Evolutionary conservation across 768 basidiomycete species (phyloP), one percentile per base, ranked within the genome.

Genomic region (Agrocybe pediades): DNA sequence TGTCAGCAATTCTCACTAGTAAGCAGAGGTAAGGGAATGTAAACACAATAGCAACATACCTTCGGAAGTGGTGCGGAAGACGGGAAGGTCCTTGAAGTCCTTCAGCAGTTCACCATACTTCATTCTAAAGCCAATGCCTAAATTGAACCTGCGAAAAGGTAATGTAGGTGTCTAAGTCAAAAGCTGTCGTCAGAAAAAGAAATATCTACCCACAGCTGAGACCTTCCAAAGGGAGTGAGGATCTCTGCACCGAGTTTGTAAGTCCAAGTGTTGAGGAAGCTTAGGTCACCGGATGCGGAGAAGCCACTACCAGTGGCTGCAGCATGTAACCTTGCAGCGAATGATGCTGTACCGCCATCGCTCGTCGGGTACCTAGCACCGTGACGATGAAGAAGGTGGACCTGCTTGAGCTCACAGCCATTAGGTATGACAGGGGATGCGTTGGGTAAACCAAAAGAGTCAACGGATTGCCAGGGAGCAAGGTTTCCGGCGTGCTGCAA

Each of bases 231-330:
- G 1, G 88, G 88, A 3, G 88, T 88, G 54, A 92, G 68, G 41
- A 84, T 78, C 68, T 92, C 91, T 54, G 81, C 82, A 9, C 91
- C 92, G 11, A 93, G 83, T 60, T 85, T 84, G 66, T 87, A 92
- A 2, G 79, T 81, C 90, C 90, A 93, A 29, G 76, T 78, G 58
- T 87, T 84, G 66, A 93, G 68, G 63, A 92, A 93, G 1, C 71
- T 59, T 17, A 92, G 67, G 0, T 77, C 70, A 0, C 86, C 88
- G 0, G 71, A 74, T 0, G 80, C 82, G 11, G 71, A 75, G 71
- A 85, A 81, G 2, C 73, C 69, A 3, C 71, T 65, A 11, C 56
- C 55, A 6, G 61, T 60, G 15, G 82, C 83, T 9, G 70, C 71
- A 24, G 76, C 64, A 56, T 85, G 78, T 17, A 85, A 58, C 16